Base-by-base conservation (phyloP, 2,329 filamentous ascomycete genomes). In the Fusarium nelsonii region DNA sequence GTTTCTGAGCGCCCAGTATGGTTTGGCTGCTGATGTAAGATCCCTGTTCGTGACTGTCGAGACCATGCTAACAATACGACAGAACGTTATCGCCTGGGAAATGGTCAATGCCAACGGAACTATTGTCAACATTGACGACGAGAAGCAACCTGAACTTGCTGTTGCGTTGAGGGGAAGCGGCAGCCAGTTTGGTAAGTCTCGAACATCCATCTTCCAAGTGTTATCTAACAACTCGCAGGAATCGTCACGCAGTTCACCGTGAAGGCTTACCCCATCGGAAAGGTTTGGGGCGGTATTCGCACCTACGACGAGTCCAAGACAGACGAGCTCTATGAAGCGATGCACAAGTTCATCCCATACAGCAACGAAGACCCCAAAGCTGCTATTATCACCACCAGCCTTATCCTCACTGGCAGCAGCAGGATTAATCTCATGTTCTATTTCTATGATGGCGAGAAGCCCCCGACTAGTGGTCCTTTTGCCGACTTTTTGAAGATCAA, bases 401-500 rank as follows among this genome's bases (percentile, higher is more conserved):
- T 68, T 0, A 40, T 68, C 3, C 39, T 57, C 5, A 36, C 55
- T 3, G 58, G 48, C 1, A 45, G 48, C 1, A 26, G 40, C 4
- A 43, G 40, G 3, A 26, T 43, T 0, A 54, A 52, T 6, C 14
- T 59, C 5, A 6, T 68, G 18, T 68, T 68, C 2, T 68, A 59
- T 11, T 68, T 68, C 30, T 68, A 68, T 6, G 43, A 68, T 0
- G 65, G 39, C 5, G 46, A 64, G 30, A 50, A 51, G 7, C 65
- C 65, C 3, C 65, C 65, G 1, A 68, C 52, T 9, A 46, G 37
- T 4, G 64, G 65, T 1, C 34, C 65, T 0, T 68, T 68, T 14
- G 64, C 65, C 30, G 45, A 68, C 10, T 40, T 68, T 1, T 36
- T 68, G n/a, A 54, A 68, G 52, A 54, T 68, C 15, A 39, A 53